Conservation (phyloP, 1,284 basidiomycete species). For the Pseudozyma flocculosa region DNA sequence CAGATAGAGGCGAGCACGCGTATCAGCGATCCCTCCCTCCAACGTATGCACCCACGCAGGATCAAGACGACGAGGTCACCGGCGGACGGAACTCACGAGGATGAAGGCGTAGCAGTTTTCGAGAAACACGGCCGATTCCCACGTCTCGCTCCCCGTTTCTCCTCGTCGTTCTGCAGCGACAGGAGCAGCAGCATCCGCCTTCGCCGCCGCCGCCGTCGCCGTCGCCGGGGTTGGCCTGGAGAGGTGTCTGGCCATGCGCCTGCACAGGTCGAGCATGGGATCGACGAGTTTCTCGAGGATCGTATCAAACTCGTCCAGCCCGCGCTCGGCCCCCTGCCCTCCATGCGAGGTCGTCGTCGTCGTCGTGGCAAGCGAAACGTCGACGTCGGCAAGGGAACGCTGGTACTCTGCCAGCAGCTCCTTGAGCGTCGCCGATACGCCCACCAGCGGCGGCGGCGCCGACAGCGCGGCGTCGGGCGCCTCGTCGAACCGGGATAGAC, state of each 20-base stretch:
- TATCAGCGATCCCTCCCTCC: background rate
- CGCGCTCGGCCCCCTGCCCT: background rate
- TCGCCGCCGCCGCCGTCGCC: no score
- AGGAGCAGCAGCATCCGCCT: no score
- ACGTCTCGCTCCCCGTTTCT: conserved; percentile 31
- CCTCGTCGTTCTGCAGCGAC: conserved; percentile 8
- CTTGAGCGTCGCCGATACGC: conserved; percentile 30
- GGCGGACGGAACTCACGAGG: conserved; percentile 1
- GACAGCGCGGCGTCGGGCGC: conserved; percentile 19
- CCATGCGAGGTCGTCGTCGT: background rate
- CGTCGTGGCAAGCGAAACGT: background rate
- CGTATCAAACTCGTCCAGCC: conserved; percentile 20
- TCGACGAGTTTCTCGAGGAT: conserved; percentile 37
- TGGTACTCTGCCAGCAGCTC: conserved; percentile 41
- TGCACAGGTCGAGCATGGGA: conserved; percentile 27
- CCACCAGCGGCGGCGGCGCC: conserved; percentile 30
- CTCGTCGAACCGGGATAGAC: conserved; percentile 31
- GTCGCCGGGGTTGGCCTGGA: conserved; percentile 13
- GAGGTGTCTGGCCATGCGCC: conserved; percentile 14
- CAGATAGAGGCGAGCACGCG: background rate
- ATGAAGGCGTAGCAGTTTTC: conserved; percentile 38
- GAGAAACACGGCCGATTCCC: conserved; percentile 31
- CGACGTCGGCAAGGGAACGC: conserved; percentile 25
- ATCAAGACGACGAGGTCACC: no score
- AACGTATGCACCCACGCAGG: no score